phyloP scores from a whole-genome alignment of 2,329 filamentous ascomycete species.

The Xylariaceae sp. region DNA sequence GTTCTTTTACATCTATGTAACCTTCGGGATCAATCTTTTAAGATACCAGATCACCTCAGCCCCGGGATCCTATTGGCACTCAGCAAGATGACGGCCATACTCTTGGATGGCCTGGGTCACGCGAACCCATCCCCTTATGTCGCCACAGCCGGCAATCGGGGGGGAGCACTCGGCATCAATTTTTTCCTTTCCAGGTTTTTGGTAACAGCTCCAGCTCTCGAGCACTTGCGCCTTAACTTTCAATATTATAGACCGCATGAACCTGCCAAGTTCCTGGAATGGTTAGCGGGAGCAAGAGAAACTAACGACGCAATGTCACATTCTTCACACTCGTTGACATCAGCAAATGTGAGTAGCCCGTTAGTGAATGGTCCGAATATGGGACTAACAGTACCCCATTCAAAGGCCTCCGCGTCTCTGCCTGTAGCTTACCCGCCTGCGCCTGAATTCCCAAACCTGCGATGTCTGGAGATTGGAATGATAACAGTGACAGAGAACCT shows the following conservation, averaged over 20 bases:
- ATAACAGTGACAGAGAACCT: constrained; percentile 29
- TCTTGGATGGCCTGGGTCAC: constrained; percentile 34
- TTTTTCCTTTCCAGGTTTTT: constrained; percentile 38
- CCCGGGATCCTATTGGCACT: constrained; percentile 41
- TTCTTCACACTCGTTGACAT: not conserved
- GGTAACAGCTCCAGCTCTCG: constrained; percentile 39
- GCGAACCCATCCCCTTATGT: not conserved
- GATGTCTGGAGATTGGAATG: constrained; percentile 44
- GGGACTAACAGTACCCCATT: not conserved
- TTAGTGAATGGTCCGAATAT: not conserved
- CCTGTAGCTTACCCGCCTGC: constrained; percentile 21
- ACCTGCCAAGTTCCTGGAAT: constrained; percentile 36
- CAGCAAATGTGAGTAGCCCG: constrained; percentile 5
- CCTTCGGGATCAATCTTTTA: constrained; percentile 44
- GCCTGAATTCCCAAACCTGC: constrained; percentile 35
- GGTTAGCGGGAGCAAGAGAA: constrained; percentile 30
- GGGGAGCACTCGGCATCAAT: not conserved
- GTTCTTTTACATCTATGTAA: constrained; percentile 39
- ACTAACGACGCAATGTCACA: not conserved
- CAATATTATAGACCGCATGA: constrained; percentile 9
- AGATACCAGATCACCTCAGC: constrained; percentile 40
- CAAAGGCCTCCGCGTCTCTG: constrained; percentile 5
- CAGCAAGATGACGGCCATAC: constrained; percentile 42
- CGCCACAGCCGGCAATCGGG: not conserved
- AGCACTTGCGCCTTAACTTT: constrained; percentile 53